Evolutionary conservation across 75 land plant genomes (phyloP).

Genomic region (Isoetes taiwanensis): DNA sequence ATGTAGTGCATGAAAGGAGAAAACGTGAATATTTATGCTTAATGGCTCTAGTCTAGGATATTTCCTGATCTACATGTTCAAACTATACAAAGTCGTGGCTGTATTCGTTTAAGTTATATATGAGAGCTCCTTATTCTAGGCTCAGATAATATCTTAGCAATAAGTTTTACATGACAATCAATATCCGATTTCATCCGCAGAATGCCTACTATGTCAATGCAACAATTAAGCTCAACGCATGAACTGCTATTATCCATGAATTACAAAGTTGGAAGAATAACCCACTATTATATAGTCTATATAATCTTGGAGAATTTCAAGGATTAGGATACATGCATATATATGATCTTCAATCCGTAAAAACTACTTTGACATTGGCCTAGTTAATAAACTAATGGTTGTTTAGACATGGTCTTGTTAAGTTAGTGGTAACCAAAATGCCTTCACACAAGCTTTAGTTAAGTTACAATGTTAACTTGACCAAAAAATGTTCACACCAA

Average conservation of each 20-base stretch:
- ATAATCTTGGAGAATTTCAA: constrained; percentile 36
- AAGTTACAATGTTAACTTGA: too few relatives aligned
- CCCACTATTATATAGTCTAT: constrained; percentile 38
- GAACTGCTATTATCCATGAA: constrained; percentile 30
- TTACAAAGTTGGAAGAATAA: constrained; percentile 35
- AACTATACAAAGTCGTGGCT: constrained; percentile 11
- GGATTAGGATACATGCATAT: not conserved
- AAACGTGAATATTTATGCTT: too few relatives aligned
- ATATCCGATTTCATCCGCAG: constrained; percentile 17
- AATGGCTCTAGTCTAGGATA: too few relatives aligned
- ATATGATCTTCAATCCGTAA: not conserved
- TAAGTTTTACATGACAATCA: not conserved
- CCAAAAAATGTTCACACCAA: too few relatives aligned
- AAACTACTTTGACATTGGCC: not conserved
- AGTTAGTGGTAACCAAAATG: too few relatives aligned
- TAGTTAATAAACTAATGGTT: too few relatives aligned
- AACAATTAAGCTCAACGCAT: constrained; percentile 26
- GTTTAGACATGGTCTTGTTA: too few relatives aligned
- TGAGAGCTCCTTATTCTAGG: too few relatives aligned
- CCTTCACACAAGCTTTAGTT: too few relatives aligned
- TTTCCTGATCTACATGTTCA: too few relatives aligned
- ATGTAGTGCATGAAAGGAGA: too few relatives aligned
- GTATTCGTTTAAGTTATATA: too few relatives aligned
- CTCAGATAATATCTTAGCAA: not conserved
- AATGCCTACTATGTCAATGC: constrained; percentile 37